phyloP scores from a whole-genome alignment of 768 basidiomycete genomes.

The Antrodiella citrinella region DNA sequence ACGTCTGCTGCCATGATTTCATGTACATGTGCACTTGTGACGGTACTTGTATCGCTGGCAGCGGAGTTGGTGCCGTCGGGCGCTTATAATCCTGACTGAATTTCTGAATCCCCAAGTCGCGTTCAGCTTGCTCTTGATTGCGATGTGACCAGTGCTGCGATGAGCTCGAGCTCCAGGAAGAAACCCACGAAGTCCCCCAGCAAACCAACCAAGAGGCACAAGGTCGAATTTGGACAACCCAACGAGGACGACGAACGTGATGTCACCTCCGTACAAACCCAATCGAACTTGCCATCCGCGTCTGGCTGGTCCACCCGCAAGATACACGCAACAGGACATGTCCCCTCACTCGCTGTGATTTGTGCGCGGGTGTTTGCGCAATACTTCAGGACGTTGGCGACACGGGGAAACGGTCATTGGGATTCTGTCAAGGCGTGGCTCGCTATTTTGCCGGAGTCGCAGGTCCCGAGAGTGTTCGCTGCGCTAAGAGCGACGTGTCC shows the following conservation, averaged over 20 bases:
- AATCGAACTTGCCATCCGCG: slow-evolving; percentile 37
- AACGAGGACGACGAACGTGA: slow-evolving; percentile 32
- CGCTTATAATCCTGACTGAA: too few species aligned
- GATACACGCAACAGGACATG: slow-evolving; percentile 20
- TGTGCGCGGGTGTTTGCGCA: slow-evolving; percentile 46
- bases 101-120: too few species aligned
- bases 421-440: slow-evolving; percentile 31
- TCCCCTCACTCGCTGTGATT: slow-evolving; percentile 40
- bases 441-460: slow-evolving; percentile 40
- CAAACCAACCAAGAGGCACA: neutral
- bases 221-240: neutral
- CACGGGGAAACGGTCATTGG: slow-evolving; percentile 31
- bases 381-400: slow-evolving; percentile 32
- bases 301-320: slow-evolving; percentile 40
- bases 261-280: slow-evolving; percentile 25
- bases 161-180: neutral
- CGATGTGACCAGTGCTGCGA: too few species aligned
- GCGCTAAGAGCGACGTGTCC: slow-evolving; percentile 44
- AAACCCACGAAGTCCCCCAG: neutral
- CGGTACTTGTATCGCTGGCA: too few species aligned
- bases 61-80: too few species aligned
- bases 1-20: neutral
- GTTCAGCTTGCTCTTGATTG: too few species aligned
- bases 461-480: slow-evolving; percentile 43
- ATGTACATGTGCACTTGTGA: too few species aligned